Conservation (phyloP, 768 basidiomycete genomes). For the Mycena olivaceomarginata region DNA sequence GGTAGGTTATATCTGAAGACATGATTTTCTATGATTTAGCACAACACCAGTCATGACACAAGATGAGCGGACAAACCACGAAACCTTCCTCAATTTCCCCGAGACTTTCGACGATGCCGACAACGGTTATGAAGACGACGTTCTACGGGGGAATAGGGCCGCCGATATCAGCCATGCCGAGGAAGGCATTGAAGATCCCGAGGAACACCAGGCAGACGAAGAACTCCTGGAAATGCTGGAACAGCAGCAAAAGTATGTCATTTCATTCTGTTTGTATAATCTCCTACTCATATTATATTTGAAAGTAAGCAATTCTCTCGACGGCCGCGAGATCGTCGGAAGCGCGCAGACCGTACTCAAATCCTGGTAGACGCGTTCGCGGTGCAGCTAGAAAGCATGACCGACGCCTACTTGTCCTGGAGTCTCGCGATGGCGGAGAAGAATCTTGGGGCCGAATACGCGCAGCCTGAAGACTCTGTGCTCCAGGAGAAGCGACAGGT, state of each 20-base stretch:
- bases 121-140: neutral
- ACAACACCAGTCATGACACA: too few species aligned
- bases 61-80: too few species aligned
- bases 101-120: neutral
- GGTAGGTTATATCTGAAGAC: too few species aligned
- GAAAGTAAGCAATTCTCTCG: too few species aligned
- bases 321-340: neutral
- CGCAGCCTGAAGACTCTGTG: neutral
- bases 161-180: slow-evolving; percentile 15
- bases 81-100: neutral
- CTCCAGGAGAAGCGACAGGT: neutral
- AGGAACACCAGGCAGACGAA: neutral
- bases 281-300: too few species aligned
- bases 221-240: too few species aligned
- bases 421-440: neutral
- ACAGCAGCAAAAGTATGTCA: too few species aligned
- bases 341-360: neutral
- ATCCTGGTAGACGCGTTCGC: neutral
- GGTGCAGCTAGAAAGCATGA: neutral
- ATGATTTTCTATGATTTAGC: too few species aligned
- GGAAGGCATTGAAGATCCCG: neutral
- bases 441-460: neutral
- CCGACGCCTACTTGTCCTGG: neutral
- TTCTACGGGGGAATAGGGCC: neutral
- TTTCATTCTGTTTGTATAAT: too few species aligned